Evolutionary conservation across 805 yeast species (phyloP).

Genomic region (Candida vaughaniae): DNA sequence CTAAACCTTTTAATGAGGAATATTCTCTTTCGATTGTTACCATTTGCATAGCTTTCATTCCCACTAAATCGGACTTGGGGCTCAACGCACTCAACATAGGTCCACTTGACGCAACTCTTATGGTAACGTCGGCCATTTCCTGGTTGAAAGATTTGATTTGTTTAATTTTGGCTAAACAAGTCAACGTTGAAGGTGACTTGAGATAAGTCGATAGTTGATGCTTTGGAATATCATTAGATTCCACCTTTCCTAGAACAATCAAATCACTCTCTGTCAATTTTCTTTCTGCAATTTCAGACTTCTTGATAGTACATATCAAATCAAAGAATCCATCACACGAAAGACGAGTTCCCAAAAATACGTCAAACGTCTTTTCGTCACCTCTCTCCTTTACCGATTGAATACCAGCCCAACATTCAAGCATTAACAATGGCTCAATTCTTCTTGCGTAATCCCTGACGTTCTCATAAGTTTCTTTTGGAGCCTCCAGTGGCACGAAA

Average conservation of each 20-base stretch:
- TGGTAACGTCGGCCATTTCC: constrained; percentile 71
- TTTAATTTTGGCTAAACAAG: constrained; percentile 79
- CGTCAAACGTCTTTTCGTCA: constrained; percentile 57
- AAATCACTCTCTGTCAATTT: constrained; percentile 75
- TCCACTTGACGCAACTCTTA: constrained; percentile 61
- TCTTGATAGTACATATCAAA: constrained; percentile 70
- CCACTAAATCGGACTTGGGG: constrained; percentile 63
- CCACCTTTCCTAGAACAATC: constrained; percentile 39
- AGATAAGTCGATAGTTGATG: constrained; percentile 22
- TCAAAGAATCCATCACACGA: constrained; percentile 87
- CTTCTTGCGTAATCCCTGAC: constrained; percentile 65
- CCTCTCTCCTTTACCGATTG: constrained; percentile 68
- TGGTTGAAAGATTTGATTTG: constrained; percentile 65
- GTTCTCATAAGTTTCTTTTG: constrained; percentile 49
- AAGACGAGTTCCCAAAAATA: constrained; percentile 75
- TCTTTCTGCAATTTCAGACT: constrained; percentile 47
- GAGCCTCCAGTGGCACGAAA: constrained; percentile 27
- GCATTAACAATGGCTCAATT: constrained; percentile 76
- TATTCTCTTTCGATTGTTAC: constrained; percentile 92
- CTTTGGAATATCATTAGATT: constrained; percentile 11
- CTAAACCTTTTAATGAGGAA: constrained; percentile 76
- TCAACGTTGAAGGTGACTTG: constrained; percentile 31
- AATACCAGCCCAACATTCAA: constrained; percentile 94
- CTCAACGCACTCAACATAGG: constrained; percentile 54
- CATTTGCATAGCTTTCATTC: constrained; percentile 80